Evolutionary conservation across 352 stramenopile genomes (phyloP), one percentile per base, ranked within the genome.

Genomic region (Achlya hypogyna): DNA sequence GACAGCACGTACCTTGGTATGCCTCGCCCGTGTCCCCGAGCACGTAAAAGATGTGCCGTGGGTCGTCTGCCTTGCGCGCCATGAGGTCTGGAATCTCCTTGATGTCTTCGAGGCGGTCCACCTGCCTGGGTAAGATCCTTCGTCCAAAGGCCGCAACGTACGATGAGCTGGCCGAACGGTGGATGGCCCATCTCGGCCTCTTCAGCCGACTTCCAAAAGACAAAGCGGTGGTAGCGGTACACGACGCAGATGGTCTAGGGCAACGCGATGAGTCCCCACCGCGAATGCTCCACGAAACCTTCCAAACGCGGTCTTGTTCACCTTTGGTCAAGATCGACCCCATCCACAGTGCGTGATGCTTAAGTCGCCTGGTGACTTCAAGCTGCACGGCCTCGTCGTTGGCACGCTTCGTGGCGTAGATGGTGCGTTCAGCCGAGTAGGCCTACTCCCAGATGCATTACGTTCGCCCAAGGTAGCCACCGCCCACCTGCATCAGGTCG

Each of bases 141-240:
- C n/a, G 34, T 45, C n/a, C 1, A 9, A 45, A n/a, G 38, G 38
- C 4, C 6, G 53, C 43, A 18, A 75, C 77, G 1, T 75, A 93
- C 85, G 65, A 90, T 70, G 5, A 94, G 62, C 56, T 91, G 79
- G 29, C 84, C 62, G 27, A 74, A 59, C 22, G 85, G 79, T 34
- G 78, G 72, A 0, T 73, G 70, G 1, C 81, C 80, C 18, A 71
- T 71, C 38, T 91, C 81, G 16, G 82, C 79, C 66, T 94, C 85
- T 66, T 94, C 85, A 10, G 73, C 74, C 16, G 65, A 79, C 69
- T 90, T 94, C 85, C 85, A 94, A 28, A 94, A 58, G 28, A 92
- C 70, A 64, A 94, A 92, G 10, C 85, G 83, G 67, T 76, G 91
- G 5, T 81, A 63, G 22, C 82, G 85, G 71, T 89, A 92, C 25